Base-by-base conservation (phyloP, 2,329 filamentous ascomycete species). In the Talaromyces sp. region DNA sequence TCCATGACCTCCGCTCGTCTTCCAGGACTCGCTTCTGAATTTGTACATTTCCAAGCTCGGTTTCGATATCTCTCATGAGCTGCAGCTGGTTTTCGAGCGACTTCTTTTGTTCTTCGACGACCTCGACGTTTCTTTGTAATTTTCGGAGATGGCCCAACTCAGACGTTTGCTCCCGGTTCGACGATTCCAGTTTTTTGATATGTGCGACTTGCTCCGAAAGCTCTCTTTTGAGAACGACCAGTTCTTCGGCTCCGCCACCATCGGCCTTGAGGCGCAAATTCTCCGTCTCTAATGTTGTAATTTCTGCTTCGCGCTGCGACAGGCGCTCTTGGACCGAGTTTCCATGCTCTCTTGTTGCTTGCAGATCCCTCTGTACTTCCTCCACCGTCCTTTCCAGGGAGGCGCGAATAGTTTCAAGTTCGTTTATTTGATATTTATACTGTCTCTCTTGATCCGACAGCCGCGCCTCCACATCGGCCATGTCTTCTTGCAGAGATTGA, bases 101-200 rank as follows among this genome's bases (percentile, higher is more conserved):
- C 63, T 90, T 83, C 79, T 97, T 97, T 78, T 99, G 92, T 73
- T 99, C 94, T 71, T 99, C 92, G 0, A 97, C 89, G 2, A 99
- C 85, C 69, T 96, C 91, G 1, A 96, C 88, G n/a, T 90, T 91
- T 75, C 90, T 93, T 72, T 92, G 88, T 3, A 88, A 78, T 65
- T 92, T 89, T 14, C 92, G 88, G 41, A 95, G 82, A 66, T 92
- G 88, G 67, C 89, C 91, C 38, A 99, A 77, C 71, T 99, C 93
- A 0, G 82, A 75, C 14, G 85, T 80, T 69, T 96, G 90, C 55
- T 96, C 91, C 26, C 90, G 83, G 64, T 91, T 96, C 38, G 85
- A 85, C 0, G 85, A 82, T 72, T 99, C 94, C 3, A 99, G 80
- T 31, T 85, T 87, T 61, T 91, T 87, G 65, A 97, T 96, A 69